Percentiles rank a stretch among this genome's conserved stretches.
These are phyloP conservation scores for Fusarium floridanum DNA, from an alignment of 2,329 filamentous ascomycete genomes.

Conservation along the genomic window DNA sequence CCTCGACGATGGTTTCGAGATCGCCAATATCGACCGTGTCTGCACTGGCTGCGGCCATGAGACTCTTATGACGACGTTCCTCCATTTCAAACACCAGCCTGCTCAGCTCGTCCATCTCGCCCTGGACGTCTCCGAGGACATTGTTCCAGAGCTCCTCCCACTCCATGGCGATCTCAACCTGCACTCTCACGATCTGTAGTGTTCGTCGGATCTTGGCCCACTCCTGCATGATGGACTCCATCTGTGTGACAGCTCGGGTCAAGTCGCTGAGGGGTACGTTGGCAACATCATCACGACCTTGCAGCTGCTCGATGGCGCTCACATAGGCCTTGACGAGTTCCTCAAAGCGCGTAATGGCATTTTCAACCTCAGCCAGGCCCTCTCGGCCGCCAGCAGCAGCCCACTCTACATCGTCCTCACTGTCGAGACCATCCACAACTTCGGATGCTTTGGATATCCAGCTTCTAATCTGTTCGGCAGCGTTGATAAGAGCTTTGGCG, in stretches of 20 bases:
- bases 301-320: conserved; percentile 91
- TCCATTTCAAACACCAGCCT: conserved; percentile 97
- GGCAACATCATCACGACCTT: conserved; percentile 81
- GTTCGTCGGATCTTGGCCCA: conserved; percentile 87
- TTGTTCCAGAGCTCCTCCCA: conserved; percentile 98
- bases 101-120: conserved; percentile 83
- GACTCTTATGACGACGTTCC: conserved; percentile 87
- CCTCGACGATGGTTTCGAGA: conserved; percentile 92
- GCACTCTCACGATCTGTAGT: conserved; percentile 83
- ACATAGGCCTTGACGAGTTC: conserved; percentile 93
- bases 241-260: conserved; percentile 82
- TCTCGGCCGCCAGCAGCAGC: conserved; percentile 88
- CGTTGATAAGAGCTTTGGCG: conserved; percentile 83
- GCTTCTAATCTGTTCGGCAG: conserved; percentile 90
- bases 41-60: conserved; percentile 72
- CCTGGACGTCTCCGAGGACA: conserved; percentile 92
- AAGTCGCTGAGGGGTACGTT: conserved; percentile 79
- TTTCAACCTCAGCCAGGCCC: conserved; percentile 79
- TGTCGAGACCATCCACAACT: conserved; percentile 88
- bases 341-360: conserved; percentile 86
- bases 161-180: conserved; percentile 98
- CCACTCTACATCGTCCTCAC: conserved; percentile 98
- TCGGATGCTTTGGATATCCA: conserved; percentile 96
- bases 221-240: conserved; percentile 86
- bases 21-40: conserved; percentile 85